A percentile compares a stretch with the other conserved stretches of the same genome.
These are phyloP conservation scores for Luffa aegyptiaca DNA, from an alignment of 306 rosid genomes.

Conservation along the genomic window DNA sequence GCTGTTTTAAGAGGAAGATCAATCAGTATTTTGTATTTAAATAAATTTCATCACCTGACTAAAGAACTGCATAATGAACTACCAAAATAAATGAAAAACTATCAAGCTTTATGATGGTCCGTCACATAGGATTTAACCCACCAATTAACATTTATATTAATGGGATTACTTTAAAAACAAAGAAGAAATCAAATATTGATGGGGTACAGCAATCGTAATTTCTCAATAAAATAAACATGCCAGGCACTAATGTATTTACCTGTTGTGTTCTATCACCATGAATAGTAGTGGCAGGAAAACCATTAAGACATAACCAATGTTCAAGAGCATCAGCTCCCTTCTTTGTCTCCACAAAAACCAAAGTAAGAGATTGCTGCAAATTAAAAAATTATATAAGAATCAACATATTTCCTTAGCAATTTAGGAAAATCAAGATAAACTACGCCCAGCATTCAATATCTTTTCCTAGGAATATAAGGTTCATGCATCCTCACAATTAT, in stretches of 20 bases:
- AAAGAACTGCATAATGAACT: background rate
- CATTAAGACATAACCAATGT: constrained; percentile 72
- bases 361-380: constrained; percentile 81
- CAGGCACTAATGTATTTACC: constrained; percentile 27
- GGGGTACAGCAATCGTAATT: background rate
- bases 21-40: background rate
- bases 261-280: constrained; percentile 96
- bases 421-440: background rate
- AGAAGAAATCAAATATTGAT: background rate
- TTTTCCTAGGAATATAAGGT: background rate
- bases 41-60: background rate
- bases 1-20: background rate
- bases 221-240: background rate
- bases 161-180: background rate
- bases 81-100: background rate
- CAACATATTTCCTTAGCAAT: background rate
- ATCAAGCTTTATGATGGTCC: background rate
- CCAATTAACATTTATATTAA: background rate
- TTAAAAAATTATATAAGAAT: background rate
- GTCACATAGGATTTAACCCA: background rate
- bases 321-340: constrained; percentile 95
- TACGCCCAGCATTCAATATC: background rate
- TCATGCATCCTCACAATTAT: background rate
- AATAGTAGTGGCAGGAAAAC: constrained; percentile 92
- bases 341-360: constrained; percentile 97